Evolutionary conservation across 1,284 basidiomycete genomes (phyloP), one percentile per base, ranked within the genome.

Genomic region (Tetrapyrgos nigripes): DNA sequence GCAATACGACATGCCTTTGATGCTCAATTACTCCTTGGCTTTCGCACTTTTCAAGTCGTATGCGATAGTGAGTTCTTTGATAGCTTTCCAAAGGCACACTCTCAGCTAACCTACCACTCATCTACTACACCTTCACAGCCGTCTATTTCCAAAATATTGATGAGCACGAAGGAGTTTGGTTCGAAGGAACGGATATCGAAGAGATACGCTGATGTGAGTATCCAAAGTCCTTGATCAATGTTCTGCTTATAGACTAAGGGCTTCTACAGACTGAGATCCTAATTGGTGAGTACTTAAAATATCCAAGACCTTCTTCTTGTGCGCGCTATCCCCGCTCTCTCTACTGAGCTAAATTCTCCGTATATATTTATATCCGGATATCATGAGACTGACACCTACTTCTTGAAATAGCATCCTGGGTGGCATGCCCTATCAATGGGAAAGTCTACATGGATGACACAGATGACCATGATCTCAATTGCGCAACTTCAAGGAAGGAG

Each of bases 1-100:
- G 3, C 54, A 68, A 17, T 80, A 75, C 56, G 81, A 83, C 58
- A 79, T 81, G 78, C 79, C 80, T 3, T 53, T 63, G 4, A 57
- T 83, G 2, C 51, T 76, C 50, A 68, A 72, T 27, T 74, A 76
- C 60, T 66, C 79, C 0, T 53, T 79, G 24, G 68, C 77, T 0
- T 81, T 82, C 64, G 81, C 79, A 1, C 62, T 83, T 40, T 81
- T 82, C 71, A 81, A 81, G 64, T 81, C 80, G 3, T 81, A 79
- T 69, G 78, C 67, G 1, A 76, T 82, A 52, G 81, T 83, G 62
- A 65, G 79, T 73, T 50, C 23, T 24, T 29, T 43, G 6, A 27
- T n/a, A n/a, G n/a, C n/a, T n/a, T n/a, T n/a, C n/a, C n/a, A n/a
- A n/a, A n/a, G n/a, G 13, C 24, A 24, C 4, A 5, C 23, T 5